A percentile compares a stretch with the other conserved stretches of the same genome.
These are phyloP conservation scores for Cichorium intybus DNA, from an alignment of 140 eudicot genomes.

Conservation along the genomic window DNA sequence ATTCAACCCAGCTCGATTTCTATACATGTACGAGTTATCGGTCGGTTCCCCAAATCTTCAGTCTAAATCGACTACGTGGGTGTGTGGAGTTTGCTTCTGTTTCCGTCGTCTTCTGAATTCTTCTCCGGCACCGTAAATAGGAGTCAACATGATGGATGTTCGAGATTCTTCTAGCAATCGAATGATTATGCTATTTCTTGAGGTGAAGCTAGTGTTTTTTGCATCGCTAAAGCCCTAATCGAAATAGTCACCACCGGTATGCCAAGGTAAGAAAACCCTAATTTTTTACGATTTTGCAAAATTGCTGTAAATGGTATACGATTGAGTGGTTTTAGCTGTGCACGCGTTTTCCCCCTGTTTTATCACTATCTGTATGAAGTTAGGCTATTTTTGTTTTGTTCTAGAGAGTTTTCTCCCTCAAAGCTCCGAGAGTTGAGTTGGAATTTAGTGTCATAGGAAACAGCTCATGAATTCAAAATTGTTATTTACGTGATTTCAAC, in stretches of 20 bases:
- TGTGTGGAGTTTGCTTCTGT: background rate
- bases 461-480: background rate
- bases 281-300: conserved; percentile 1
- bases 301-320: conserved; percentile 19
- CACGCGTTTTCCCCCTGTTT: background rate
- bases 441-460: background rate
- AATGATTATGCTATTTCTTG: conserved; percentile 10
- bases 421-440: conserved; percentile 13
- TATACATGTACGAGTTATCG: background rate
- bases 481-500: background rate
- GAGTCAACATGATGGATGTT: background rate
- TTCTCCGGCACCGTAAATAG: conserved; percentile 4
- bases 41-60: background rate
- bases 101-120: background rate
- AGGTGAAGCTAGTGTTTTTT: background rate
- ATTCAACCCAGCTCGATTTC: conserved; percentile 9
- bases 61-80: background rate
- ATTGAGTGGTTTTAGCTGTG: background rate
- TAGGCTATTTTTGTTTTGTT: background rate
- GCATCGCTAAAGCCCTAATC: conserved; percentile 23
- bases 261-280: conserved; percentile 34
- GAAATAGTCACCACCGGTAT: conserved; percentile 8
- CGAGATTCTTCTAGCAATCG: background rate
- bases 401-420: background rate
- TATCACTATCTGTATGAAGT: background rate